Evolutionary conservation across 495 filamentous ascomycete species (phyloP).

Genomic region (Tuber umbilicatum): DNA sequence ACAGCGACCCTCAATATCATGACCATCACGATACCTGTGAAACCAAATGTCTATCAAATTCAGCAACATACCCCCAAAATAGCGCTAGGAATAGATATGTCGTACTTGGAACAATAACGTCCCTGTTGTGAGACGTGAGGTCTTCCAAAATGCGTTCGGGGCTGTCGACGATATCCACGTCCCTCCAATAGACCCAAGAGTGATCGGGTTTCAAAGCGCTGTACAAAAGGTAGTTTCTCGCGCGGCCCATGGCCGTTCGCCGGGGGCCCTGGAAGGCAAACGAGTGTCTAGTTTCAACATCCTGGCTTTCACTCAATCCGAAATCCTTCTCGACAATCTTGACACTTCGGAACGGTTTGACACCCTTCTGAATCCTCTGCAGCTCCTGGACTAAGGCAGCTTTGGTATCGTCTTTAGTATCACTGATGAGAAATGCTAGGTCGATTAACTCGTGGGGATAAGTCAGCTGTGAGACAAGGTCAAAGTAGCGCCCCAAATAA

Average conservation of each 20-base stretch:
- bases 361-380: conserved; percentile 74
- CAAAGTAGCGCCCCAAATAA: conserved; percentile 82
- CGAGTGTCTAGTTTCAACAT: conserved; percentile 72
- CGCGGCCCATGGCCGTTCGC: conserved; percentile 80
- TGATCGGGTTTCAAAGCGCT: conserved; percentile 84
- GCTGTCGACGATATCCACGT: conserved; percentile 91
- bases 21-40: conserved; percentile 75
- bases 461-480: conserved; percentile 78
- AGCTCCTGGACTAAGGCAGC: conserved; percentile 73
- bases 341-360: conserved; percentile 68
- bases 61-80: conserved; percentile 30
- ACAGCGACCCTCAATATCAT: conserved; percentile 93
- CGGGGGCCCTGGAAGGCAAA: conserved; percentile 85
- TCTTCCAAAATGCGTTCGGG: conserved; percentile 84
- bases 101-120: conserved; percentile 93
- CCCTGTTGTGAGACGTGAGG: conserved; percentile 85
- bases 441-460: conserved; percentile 97
- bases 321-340: conserved; percentile 87
- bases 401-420: conserved; percentile 82
- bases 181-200: conserved; percentile 98
- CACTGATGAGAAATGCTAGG: conserved; percentile 87
- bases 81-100: conserved; percentile 7
- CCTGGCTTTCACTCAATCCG: conserved; percentile 58
- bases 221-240: conserved; percentile 84
- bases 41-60: conserved; percentile 83